Evolutionary conservation across 169 alveolate species (phyloP), one percentile per base, ranked within the genome.

Genomic region (Theileria equi): DNA sequence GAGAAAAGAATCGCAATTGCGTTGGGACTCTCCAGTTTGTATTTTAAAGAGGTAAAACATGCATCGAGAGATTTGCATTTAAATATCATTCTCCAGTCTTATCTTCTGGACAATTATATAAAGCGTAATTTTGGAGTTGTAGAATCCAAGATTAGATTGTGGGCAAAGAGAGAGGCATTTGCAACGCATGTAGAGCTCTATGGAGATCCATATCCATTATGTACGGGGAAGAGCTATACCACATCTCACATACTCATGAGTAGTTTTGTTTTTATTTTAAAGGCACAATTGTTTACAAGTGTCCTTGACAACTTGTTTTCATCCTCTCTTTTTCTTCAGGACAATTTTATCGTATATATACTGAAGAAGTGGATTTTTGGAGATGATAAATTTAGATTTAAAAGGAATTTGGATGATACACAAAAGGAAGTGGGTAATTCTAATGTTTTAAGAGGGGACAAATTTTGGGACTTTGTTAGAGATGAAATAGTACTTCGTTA

Each of bases 151-250:
- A 44, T 67, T 19, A 45, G 80, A 16, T 23, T 59, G 17, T 77
- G 86, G 86, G 67, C 82, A 13, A 25, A 48, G 17, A 36, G 86
- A 2, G 86, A 77, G 17, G 48, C 48, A 17, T 58, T 67, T 35
- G 86, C 86, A 8, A 77, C 70, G 13, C 7, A 67, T 10, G 69
- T 62, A 11, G 81, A 77, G 29, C 28, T 77, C n/a, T 29, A 25
- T 1, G 86, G 86, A 49, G 86, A 77, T 35, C 1, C 19, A 60
- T 60, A 43, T 25, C 86, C 86, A n/a, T 63, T 77, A 5, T 50
- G 74, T 28, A 53, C 28, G 13, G 16, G 21, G 3, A 69, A 47
- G 28, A 55, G 3, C n/a, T 19, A 58, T 23, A 38, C 47, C 19
- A 55, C 80, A 7, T 32, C 44, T 5, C 68, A 58, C 8, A 19